Base-by-base conservation (phyloP, 768 basidiomycete genomes). In the Boletus coccyginus region DNA sequence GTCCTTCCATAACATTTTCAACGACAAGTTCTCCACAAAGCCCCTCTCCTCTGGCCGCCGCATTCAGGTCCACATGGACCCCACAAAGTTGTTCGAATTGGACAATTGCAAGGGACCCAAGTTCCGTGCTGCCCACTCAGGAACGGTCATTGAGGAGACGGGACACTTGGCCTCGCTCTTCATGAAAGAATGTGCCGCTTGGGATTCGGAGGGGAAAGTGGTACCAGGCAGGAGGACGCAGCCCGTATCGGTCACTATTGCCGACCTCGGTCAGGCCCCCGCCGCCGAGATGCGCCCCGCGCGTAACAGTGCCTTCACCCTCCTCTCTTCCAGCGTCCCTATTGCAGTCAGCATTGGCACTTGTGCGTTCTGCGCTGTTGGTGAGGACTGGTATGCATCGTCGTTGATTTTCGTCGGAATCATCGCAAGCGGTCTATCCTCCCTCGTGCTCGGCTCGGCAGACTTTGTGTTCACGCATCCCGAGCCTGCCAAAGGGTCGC, bases 71-170 rank as follows among this genome's bases (percentile, higher is more conserved):
- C 46, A 64, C 14, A 45, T 46, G 5, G 63, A 72, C 11, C 68
- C 69, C 11, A 58, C 58, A 3, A 13, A 46, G 1, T 24, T 69
- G 17, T 57, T 73, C 7, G 62, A 57, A 17, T 11, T 55, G 29
- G 61, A 57, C 27, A 38, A 51, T 5, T 46, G 29, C 45, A 56
- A 49, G 12, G 71, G 71, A 1, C 90, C 89, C 46, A 92, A 90
- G 64, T 93, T 81, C 70, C 83, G 90, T 57, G 83, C 88, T 0
- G 85, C 90, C 62, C 83, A 27, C 71, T 92, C 46, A 78, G 88
- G 69, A 68, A 89, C 59, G 78, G 75, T 57, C 68, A 63, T 73
- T 1, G 70, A n/a, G 64, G 71, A 36, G 76, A 81, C 65, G 75
- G 80, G 50, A 73, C 83, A 17, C 67, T 80, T 64, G 84, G 90